Evolutionary conservation across 2,329 filamentous ascomycete species (phyloP), one percentile per base, ranked within the genome.

Genomic region (Colletotrichum camelliae): DNA sequence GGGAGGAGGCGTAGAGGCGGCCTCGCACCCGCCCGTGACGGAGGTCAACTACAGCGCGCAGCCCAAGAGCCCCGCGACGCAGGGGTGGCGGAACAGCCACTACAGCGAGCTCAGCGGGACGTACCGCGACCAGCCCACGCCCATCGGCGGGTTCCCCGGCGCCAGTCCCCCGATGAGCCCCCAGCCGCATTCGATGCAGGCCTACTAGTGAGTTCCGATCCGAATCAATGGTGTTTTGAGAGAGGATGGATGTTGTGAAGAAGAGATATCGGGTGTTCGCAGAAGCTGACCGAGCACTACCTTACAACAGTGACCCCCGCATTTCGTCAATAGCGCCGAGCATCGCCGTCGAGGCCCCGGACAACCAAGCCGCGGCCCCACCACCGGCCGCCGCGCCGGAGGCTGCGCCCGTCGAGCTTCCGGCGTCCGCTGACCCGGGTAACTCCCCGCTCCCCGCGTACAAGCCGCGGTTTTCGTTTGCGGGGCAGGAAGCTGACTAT

Each of bases 391-490:
- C 43, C 43, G 55, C 70, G 39, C 55, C 77, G 65, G 60, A 74
- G 52, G 29, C 70, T 24, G 12, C 78, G 13, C 81, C 81, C 0
- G 83, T 82, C 1, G 86, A 87, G 75, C 78, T 88, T 3, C 83
- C 86, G 5, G 77, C 80, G 2, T 82, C 81, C 9, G 66, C 74
- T 2, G 80, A 82, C 6, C 82, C 81, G 2, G 81, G 79, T 2
- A 80, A 82, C 57, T 84, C 83, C 24, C 82, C 83, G 16, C 78
- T 84, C n/a, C 86, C 86, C 2, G 77, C 74, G 33, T 86, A 85
- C 60, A 78, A 78, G 52, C 77, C 76, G 65, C 77, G 65, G 69
- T 83, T 81, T 52, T 86, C 83, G 12, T 86, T 83, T 82, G 73
- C 78, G 31, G 61, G 37, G 35, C 57, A 39, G 29, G 70, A 76